phyloP scores from a whole-genome alignment of 805 yeast species.

The Zygotorulaspora sp. region DNA sequence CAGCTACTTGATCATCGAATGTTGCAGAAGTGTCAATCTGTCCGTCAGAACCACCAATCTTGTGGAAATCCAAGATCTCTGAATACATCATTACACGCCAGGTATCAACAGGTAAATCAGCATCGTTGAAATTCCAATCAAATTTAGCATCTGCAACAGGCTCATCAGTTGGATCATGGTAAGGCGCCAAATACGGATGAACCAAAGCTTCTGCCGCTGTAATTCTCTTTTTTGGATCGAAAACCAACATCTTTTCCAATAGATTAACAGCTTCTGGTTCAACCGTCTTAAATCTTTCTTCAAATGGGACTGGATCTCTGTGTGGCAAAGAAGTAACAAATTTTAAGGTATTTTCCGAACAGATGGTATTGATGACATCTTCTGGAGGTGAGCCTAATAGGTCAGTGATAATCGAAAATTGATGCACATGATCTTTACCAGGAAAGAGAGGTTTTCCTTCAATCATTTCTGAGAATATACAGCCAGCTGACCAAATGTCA shows the following conservation, averaged over 20 bases:
- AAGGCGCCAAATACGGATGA: slow-evolving; percentile 89
- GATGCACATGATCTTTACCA: slow-evolving; percentile 97
- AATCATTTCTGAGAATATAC: slow-evolving; percentile 96
- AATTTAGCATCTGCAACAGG: slow-evolving; percentile 89
- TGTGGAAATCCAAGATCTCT: slow-evolving; percentile 93
- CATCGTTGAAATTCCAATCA: slow-evolving; percentile 98
- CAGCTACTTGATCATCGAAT: slow-evolving; percentile 37
- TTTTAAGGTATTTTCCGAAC: slow-evolving; percentile 89
- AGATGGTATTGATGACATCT: slow-evolving; percentile 93
- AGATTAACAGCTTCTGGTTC: slow-evolving; percentile 86
- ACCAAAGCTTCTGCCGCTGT: slow-evolving; percentile 86
- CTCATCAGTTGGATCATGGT: slow-evolving; percentile 96
- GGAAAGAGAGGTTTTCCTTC: slow-evolving; percentile 97
- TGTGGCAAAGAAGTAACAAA: slow-evolving; percentile 92
- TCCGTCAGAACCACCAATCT: slow-evolving; percentile 54
- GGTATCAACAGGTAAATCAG: slow-evolving; percentile 94
- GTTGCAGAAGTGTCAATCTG: slow-evolving; percentile 35
- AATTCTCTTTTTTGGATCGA: slow-evolving; percentile 91
- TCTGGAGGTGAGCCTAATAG: slow-evolving; percentile 93
- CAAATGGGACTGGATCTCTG: slow-evolving; percentile 85
- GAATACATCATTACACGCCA: slow-evolving; percentile 99
- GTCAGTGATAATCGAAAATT: slow-evolving; percentile 94
- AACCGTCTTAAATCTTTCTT: slow-evolving; percentile 71
- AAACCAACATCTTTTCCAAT: slow-evolving; percentile 83
- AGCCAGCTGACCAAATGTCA: slow-evolving; percentile 97